A percentile compares a stretch with the other conserved stretches of the same genome.
Evolutionary conservation across 2,329 filamentous ascomycete species (phyloP).

Genomic region (Ceratocystiopsis minuta): DNA sequence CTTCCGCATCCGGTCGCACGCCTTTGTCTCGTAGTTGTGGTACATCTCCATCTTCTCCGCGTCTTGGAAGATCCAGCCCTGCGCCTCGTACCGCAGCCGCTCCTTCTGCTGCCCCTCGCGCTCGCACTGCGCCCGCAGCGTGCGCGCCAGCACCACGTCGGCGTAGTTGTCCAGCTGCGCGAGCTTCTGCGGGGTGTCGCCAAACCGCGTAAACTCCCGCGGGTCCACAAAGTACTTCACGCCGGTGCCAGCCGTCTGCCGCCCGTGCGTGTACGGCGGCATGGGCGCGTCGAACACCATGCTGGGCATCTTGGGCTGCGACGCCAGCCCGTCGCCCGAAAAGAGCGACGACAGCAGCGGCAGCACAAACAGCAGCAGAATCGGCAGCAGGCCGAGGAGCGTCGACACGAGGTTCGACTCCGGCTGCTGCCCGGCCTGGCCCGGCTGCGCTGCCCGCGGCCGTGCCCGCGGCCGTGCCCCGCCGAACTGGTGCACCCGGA

Average conservation of each 20-base stretch:
- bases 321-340: conserved; percentile 30
- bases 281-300: conserved; percentile 59
- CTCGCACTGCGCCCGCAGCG: conserved; percentile 55
- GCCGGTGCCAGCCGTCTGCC: conserved; percentile 45
- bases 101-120: conserved; percentile 48
- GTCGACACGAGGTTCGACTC: conserved; percentile 34
- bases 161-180: conserved; percentile 58
- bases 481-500: conserved; percentile 91
- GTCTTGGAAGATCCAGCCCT: conserved; percentile 77
- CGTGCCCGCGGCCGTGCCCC: conserved; percentile 59
- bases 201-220: conserved; percentile 28
- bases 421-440: conserved; percentile 24
- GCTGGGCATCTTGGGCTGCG: conserved; percentile 39
- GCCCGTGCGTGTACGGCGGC: conserved; percentile 55
- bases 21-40: conserved; percentile 29
- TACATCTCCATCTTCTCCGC: conserved; percentile 61
- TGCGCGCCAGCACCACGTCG: conserved; percentile 53
- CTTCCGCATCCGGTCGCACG: conserved; percentile 32
- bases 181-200: conserved; percentile 52
- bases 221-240: conserved; percentile 80
- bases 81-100: conserved; percentile 55
- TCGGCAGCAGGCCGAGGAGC: conserved; percentile 62
- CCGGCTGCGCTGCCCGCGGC: conserved; percentile 34
- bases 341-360: conserved; percentile 71
- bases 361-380: conserved; percentile 76